phyloP scores from a whole-genome alignment of 2,329 filamentous ascomycete species.

The Microdochium paspali region DNA sequence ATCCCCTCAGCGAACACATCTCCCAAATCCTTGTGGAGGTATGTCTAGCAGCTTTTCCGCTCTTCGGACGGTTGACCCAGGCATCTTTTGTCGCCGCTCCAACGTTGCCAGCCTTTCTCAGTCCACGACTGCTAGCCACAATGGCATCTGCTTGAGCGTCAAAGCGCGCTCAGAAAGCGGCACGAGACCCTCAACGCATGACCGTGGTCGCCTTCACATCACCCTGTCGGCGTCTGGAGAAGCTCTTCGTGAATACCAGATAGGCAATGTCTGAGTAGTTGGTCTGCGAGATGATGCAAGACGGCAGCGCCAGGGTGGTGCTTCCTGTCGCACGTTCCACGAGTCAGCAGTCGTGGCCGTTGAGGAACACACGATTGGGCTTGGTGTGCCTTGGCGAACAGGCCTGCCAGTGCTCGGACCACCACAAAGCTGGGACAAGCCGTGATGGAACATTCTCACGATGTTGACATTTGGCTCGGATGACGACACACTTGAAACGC shows the following conservation, averaged over 20 bases:
- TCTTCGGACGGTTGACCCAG: too few species aligned
- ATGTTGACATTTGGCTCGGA: too few species aligned
- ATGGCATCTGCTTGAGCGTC: slow-evolving; percentile 31
- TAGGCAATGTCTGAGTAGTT: slow-evolving; percentile 30
- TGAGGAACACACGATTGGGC: too few species aligned
- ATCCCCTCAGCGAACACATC: too few species aligned
- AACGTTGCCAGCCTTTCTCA: slow-evolving; percentile 32
- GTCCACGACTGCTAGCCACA: slow-evolving; percentile 25
- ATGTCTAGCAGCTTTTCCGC: too few species aligned
- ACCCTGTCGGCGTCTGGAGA: slow-evolving; percentile 42
- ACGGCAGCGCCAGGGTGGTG: slow-evolving; percentile 27
- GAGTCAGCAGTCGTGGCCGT: slow-evolving; percentile 33
- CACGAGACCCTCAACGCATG: slow-evolving; percentile 37
- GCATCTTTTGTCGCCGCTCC: slow-evolving; percentile 35
- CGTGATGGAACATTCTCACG: too few species aligned
- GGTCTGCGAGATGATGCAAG: slow-evolving; percentile 30
- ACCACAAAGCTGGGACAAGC: too few species aligned
- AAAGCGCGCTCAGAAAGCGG: slow-evolving; percentile 41
- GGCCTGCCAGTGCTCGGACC: too few species aligned
- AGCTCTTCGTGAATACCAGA: slow-evolving; percentile 43
- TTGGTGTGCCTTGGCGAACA: too few species aligned
- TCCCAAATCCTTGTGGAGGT: too few species aligned
- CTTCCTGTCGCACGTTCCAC: slow-evolving; percentile 30
- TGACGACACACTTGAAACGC: too few species aligned
- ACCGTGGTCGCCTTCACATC: slow-evolving; percentile 15